Conservation (phyloP, 352 stramenopile species). For the Pythium chondricola region DNA sequence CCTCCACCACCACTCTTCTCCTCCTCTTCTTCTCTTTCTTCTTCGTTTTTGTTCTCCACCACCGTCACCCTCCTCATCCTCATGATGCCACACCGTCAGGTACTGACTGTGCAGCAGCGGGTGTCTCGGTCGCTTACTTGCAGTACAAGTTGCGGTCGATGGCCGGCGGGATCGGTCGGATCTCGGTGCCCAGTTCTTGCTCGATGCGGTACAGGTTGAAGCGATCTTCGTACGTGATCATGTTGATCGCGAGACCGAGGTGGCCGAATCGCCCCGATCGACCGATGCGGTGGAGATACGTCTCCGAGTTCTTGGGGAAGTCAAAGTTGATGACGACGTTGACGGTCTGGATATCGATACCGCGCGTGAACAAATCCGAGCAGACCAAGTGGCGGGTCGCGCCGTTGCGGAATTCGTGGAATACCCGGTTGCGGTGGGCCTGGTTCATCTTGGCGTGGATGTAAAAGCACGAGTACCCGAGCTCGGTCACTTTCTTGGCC, state of each 20-base stretch:
- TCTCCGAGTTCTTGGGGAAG: conserved; percentile 99
- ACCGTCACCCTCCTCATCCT: not conserved
- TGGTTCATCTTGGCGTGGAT: conserved; percentile 99
- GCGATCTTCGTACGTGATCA: conserved; percentile 99
- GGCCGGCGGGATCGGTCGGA: conserved; percentile 96
- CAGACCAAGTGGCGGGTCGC: conserved; percentile 97
- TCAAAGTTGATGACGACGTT: conserved; percentile 99
- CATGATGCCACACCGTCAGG: not conserved
- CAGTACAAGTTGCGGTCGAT: conserved; percentile 99
- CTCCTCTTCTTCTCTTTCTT: not conserved
- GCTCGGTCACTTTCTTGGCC: conserved; percentile 99
- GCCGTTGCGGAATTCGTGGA: conserved; percentile 99
- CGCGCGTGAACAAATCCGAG: conserved; percentile 98
- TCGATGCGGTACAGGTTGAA: conserved; percentile 98
- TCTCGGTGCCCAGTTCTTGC: conserved; percentile 99
- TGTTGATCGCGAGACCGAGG: conserved; percentile 98
- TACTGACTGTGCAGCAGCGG: not conserved
- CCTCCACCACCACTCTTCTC: not conserved
- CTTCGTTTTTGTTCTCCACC: not conserved
- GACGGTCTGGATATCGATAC: conserved; percentile 99
- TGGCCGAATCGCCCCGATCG: conserved; percentile 98
- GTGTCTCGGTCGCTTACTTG: conserved; percentile 41
- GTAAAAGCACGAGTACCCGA: conserved; percentile 99
- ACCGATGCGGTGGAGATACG: conserved; percentile 99
- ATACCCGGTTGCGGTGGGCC: conserved; percentile 98